A percentile compares a stretch with the other conserved stretches of the same genome.
These are phyloP conservation scores for Fusarium subglutinans DNA, from an alignment of 2,329 filamentous ascomycete species.

Conservation along the genomic window DNA sequence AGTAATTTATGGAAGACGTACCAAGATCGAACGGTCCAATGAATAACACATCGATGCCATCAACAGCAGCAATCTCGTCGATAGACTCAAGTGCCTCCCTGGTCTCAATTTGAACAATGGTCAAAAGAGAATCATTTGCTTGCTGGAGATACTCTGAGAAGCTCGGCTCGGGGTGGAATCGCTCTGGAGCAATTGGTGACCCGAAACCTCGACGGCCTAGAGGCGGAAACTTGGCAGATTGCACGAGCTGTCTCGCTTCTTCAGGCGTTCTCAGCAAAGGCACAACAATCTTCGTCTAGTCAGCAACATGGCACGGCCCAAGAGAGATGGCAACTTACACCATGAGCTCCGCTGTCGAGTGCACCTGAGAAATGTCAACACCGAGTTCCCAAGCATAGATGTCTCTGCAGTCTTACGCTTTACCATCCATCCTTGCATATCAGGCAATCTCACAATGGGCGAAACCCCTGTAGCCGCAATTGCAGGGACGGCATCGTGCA, in stretches of 20 bases:
- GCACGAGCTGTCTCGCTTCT: conserved; percentile 56
- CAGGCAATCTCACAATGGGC: conserved; percentile 62
- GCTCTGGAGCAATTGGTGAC: conserved; percentile 56
- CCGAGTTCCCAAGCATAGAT: not conserved
- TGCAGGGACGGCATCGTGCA: conserved; percentile 64
- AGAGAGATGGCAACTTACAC: conserved; percentile 47
- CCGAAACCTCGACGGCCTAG: conserved; percentile 59
- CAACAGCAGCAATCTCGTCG: conserved; percentile 68
- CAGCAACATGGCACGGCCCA: not conserved
- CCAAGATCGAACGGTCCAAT: conserved; percentile 74
- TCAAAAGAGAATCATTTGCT: conserved; percentile 63
- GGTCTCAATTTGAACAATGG: conserved; percentile 75
- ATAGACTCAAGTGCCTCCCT: conserved; percentile 67
- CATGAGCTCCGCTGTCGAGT: conserved; percentile 61
- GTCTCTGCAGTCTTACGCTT: conserved; percentile 47
- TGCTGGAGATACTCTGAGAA: conserved; percentile 60
- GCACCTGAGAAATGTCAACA: conserved; percentile 47
- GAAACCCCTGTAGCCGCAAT: conserved; percentile 58
- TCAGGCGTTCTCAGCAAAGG: conserved; percentile 56
- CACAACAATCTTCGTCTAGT: conserved; percentile 53
- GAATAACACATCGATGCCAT: conserved; percentile 71
- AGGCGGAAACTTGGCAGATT: conserved; percentile 61
- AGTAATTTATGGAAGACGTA: not conserved
- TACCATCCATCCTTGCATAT: conserved; percentile 57
- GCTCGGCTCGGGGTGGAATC: conserved; percentile 55